Conservation (phyloP, 805 yeast species). For the Spencermartinsiella europaea region DNA sequence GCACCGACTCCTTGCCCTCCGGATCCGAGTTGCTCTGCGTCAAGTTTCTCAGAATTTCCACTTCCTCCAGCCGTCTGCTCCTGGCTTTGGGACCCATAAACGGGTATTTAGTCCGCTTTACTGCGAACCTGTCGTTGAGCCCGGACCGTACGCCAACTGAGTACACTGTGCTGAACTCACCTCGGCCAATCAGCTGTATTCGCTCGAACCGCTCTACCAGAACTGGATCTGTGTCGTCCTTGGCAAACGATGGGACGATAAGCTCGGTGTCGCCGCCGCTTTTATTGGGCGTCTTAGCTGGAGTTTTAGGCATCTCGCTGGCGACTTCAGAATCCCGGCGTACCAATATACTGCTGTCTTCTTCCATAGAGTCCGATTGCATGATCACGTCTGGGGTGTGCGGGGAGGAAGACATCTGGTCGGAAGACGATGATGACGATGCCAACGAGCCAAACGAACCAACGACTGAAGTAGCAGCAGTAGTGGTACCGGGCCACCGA, state of each 20-base stretch:
- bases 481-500: background rate
- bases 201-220: constrained; percentile 52
- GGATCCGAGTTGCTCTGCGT: constrained; percentile 6
- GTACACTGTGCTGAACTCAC: constrained; percentile 87
- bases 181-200: constrained; percentile 69
- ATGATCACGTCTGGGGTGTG: constrained; percentile 21
- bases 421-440: constrained; percentile 18
- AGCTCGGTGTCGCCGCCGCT: constrained; percentile 22
- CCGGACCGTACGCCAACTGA: constrained; percentile 58
- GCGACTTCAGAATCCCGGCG: background rate
- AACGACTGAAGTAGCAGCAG: background rate
- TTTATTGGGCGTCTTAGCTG: constrained; percentile 28
- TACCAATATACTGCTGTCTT: constrained; percentile 1
- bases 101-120: constrained; percentile 75
- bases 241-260: constrained; percentile 5
- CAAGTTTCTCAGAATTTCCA: constrained; percentile 48
- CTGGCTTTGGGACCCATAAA: constrained; percentile 55
- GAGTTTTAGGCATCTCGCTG: constrained; percentile 17
- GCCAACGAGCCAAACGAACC: background rate
- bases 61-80: constrained; percentile 64
- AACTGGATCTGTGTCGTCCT: constrained; percentile 21
- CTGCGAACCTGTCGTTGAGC: constrained; percentile 58
- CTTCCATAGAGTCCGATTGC: constrained; percentile 9
- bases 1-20: constrained; percentile 65
- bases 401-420: constrained; percentile 18